Conservation (phyloP, 352 stramenopile genomes). For the Blastocystis sp. region DNA sequence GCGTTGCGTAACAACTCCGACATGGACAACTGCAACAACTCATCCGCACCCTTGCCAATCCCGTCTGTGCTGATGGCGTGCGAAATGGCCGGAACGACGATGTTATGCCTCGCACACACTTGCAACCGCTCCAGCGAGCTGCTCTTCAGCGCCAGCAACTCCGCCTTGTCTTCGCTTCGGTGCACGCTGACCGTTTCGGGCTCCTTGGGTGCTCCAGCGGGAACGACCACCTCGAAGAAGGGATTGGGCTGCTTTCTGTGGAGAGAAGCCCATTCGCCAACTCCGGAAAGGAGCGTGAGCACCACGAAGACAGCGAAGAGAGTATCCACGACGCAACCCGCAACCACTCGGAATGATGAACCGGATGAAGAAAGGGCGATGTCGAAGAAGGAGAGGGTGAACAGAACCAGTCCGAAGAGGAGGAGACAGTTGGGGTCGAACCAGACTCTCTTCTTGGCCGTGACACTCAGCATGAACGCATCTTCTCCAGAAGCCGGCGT, state of each 20-base stretch:
- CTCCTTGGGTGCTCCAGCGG: not conserved
- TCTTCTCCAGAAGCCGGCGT: not conserved
- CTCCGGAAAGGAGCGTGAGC: not conserved
- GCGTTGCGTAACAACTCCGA: not conserved
- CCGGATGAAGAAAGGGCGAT: not conserved
- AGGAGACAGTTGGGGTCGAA: slow-evolving; percentile 8
- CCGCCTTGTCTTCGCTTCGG: not conserved
- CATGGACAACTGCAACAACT: slow-evolving; percentile 13
- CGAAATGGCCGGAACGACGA: not conserved
- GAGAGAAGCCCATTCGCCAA: not conserved
- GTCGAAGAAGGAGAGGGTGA: not conserved
- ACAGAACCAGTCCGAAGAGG: not conserved
- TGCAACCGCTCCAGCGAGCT: not conserved
- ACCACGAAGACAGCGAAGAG: slow-evolving; percentile 23
- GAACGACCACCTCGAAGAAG: slow-evolving; percentile 2
- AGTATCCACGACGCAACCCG: not conserved
- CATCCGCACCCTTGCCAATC: not conserved
- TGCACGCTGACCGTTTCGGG: not conserved
- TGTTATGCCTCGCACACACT: not conserved
- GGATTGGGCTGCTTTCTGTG: not conserved
- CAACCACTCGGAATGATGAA: not conserved
- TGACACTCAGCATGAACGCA: not conserved
- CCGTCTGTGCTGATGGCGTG: not conserved
- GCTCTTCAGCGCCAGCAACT: not conserved
- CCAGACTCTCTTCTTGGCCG: not conserved